Evolutionary conservation across 768 basidiomycete genomes (phyloP).

Genomic region (Suillus subaureus): DNA sequence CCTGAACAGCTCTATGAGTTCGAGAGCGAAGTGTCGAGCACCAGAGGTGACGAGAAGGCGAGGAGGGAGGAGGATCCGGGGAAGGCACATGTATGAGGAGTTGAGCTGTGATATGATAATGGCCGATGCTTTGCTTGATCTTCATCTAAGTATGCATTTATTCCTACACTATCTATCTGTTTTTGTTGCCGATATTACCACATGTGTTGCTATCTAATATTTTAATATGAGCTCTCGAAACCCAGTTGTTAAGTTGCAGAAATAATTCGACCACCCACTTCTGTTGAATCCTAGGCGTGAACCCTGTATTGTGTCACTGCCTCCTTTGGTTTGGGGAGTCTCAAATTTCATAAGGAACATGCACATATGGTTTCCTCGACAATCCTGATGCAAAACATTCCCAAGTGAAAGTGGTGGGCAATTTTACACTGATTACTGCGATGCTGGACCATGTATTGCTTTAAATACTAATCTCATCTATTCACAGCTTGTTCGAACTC

Average conservation of each 20-base stretch:
- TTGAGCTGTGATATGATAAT: neutral
- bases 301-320: too few relatives aligned
- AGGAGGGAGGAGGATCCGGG: constrained; percentile 17
- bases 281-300: too few relatives aligned
- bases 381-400: too few relatives aligned
- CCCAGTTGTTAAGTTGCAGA: neutral
- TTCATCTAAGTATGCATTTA: neutral
- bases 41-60: constrained; percentile 12
- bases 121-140: neutral
- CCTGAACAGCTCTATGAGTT: constrained; percentile 44
- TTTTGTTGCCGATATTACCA: neutral
- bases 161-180: neutral
- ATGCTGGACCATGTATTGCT: too few relatives aligned
- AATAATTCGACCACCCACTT: too few relatives aligned
- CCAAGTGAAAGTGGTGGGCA: too few relatives aligned
- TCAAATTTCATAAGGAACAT: neutral
- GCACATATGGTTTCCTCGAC: too few relatives aligned
- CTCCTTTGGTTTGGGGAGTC: neutral
- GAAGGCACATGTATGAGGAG: constrained; percentile 2
- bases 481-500: too few relatives aligned
- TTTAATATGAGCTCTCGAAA: neutral
- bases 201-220: neutral
- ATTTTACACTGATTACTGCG: too few relatives aligned
- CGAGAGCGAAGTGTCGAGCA: constrained; percentile 35
- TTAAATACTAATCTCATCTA: too few relatives aligned